Base-by-base conservation (phyloP, 352 stramenopile genomes). In the Pythium utonaiense region DNA sequence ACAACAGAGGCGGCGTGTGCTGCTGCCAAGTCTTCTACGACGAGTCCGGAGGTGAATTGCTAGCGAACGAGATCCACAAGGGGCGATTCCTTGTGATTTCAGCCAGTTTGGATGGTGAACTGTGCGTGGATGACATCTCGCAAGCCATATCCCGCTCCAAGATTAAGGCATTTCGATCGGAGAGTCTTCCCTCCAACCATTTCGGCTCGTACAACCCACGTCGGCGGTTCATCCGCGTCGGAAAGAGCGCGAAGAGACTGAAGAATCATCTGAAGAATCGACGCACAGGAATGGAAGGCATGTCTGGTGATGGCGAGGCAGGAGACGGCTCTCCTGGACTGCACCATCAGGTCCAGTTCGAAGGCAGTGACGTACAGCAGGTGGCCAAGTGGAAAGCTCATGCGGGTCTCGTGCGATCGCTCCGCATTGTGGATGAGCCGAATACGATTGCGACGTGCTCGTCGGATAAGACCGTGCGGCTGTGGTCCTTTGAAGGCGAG, bases 151-250 rank as follows among this genome's bases (percentile, higher is more conserved):
- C 53, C 2, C 57, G 64, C 17, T 68, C 71, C 0, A 57, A 74
- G 8, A 67, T 83, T 7, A 74, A 74, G 19, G 79, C 83, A 0
- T 78, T 88, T 22, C 69, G 75, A 0, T 71, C 88, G 21, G 72
- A 88, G 38, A 87, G 73, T 17, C 66, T 91, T 34, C 75, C 78
- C 3, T 83, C 68, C 13, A 74, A 74, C 16, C 69, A 89, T 25
- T 62, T 77, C 34, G 62, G 80, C 10, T 78, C 83, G 17, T 93
- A 93, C 60, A 91, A 91, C 31, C 83, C 83, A 19, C 75, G 80
- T 6, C 73, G 83, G 0, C 73, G 83, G 0, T 91, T 91, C 51
- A 62, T 88, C 34, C 69, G 83, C 8, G 77, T 91, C 19, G 83
- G 81, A 6, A 88, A 88, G 33, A 79, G 75, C 16, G 71, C 78